These are phyloP conservation scores for Musa schizocarpa DNA, from an alignment of 176 grass and related monocot genomes.

Conservation along the genomic window DNA sequence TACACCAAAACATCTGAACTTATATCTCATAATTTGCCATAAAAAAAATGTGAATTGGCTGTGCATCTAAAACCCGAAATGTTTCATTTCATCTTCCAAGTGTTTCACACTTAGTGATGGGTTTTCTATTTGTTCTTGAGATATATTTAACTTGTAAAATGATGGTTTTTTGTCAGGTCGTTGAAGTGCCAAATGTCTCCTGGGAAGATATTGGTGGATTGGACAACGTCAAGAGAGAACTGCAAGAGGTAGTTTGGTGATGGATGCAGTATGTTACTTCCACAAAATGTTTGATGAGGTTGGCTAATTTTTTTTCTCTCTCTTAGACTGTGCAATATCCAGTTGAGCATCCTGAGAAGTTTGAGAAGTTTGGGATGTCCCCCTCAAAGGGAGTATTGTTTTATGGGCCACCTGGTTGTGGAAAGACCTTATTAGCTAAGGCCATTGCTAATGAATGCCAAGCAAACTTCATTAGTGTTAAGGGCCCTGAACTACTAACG, in stretches of 20 bases:
- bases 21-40: no score
- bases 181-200: conserved; percentile 16
- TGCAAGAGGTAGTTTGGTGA: conserved; percentile 9
- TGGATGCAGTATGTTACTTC: background rate
- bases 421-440: conserved; percentile 21
- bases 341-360: conserved; percentile 25
- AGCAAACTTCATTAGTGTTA: conserved; percentile 17
- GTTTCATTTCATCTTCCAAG: background rate
- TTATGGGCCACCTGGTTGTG: conserved; percentile 21
- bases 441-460: conserved; percentile 21
- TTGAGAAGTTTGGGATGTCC: conserved; percentile 24
- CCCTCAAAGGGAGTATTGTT: conserved; percentile 21
- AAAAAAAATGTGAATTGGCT: background rate
- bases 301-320: background rate
- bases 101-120: background rate
- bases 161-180: background rate
- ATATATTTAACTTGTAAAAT: background rate
- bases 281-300: background rate
- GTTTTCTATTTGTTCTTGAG: background rate
- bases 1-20: no score
- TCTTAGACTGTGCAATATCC: conserved; percentile 20
- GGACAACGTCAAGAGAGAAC: conserved; percentile 19
- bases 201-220: conserved; percentile 21
- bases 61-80: background rate
- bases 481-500: conserved; percentile 18